Percentiles rank a stretch among this genome's conserved stretches.
Evolutionary conservation across 1,284 basidiomycete species (phyloP).

Genomic region (Papiliotrema fonsecae): DNA sequence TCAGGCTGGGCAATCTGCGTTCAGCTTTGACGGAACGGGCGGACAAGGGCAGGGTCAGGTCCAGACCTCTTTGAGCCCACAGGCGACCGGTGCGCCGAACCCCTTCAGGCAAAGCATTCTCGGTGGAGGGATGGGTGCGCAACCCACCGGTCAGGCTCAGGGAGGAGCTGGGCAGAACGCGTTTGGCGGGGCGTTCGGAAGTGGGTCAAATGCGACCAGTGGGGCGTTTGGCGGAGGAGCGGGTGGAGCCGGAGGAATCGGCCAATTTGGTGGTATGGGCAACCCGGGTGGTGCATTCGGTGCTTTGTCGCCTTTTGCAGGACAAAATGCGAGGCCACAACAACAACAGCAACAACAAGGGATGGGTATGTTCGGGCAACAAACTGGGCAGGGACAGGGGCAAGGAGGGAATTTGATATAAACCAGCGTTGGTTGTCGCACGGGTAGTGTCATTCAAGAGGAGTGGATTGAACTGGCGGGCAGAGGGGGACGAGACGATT

Average conservation of each 20-base stretch:
- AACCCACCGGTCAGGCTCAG: too few species aligned
- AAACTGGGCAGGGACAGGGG: slow-evolving; percentile 1
- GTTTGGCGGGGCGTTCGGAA: slow-evolving; percentile 1
- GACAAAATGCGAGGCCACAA: slow-evolving; percentile 21
- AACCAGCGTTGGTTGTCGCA: background rate
- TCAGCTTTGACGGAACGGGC: background rate
- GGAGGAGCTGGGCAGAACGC: background rate
- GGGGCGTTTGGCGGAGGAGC: too few species aligned
- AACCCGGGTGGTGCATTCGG: slow-evolving; percentile 36
- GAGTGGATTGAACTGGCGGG: background rate
- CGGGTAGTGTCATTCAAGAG: background rate
- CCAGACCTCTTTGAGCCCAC: slow-evolving; percentile 17
- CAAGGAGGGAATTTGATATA: slow-evolving; percentile 2
- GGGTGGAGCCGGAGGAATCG: too few species aligned
- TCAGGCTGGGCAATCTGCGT: slow-evolving; percentile 4
- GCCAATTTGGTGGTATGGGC: too few species aligned
- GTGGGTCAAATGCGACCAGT: too few species aligned
- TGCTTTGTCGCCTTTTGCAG: slow-evolving; percentile 25
- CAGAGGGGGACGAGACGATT: background rate
- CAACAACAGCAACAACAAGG: slow-evolving; percentile 3
- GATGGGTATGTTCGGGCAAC: slow-evolving; percentile 5
- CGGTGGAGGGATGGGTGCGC: background rate
- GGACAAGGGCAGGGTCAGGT: background rate
- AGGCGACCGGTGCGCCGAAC: slow-evolving; percentile 52
- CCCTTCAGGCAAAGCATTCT: slow-evolving; percentile 35